phyloP scores from a whole-genome alignment of 2,329 filamentous ascomycete genomes.

The Hymenoscyphus occultus region DNA sequence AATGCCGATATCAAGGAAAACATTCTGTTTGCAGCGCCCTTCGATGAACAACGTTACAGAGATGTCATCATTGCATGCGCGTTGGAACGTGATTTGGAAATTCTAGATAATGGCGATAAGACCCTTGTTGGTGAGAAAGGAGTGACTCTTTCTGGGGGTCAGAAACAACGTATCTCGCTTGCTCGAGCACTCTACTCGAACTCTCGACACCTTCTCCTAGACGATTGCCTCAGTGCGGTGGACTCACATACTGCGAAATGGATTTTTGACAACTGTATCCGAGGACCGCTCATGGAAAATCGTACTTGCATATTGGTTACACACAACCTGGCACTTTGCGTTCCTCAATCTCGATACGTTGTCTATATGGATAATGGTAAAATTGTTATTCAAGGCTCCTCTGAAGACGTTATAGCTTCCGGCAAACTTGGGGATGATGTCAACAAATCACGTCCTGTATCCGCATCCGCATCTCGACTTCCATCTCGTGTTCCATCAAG shows the following conservation, averaged over 20 bases:
- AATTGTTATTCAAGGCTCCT: conserved; percentile 70
- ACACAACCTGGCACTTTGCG: conserved; percentile 87
- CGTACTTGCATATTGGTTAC: conserved; percentile 94
- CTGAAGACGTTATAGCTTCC: conserved; percentile 76
- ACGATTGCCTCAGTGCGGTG: conserved; percentile 94
- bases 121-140: conserved; percentile 96
- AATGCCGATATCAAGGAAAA: conserved; percentile 96
- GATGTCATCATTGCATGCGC: conserved; percentile 89
- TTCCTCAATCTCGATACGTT: conserved; percentile 75
- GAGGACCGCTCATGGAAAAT: conserved; percentile 80
- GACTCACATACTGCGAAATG: conserved; percentile 97
- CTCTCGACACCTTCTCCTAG: conserved; percentile 83
- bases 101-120: conserved; percentile 87
- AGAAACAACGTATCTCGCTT: conserved; percentile 95
- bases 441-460: conserved; percentile 69
- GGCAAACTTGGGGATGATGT: conserved; percentile 87
- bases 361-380: conserved; percentile 87
- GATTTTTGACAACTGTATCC: conserved; percentile 93
- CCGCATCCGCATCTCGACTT: conserved; percentile 66
- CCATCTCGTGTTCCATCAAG: conserved; percentile 78
- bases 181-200: conserved; percentile 97
- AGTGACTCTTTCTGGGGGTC: conserved; percentile 91
- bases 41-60: conserved; percentile 78
- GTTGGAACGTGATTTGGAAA: conserved; percentile 84
- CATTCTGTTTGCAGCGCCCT: conserved; percentile 82